phyloP scores from a whole-genome alignment of 2,329 filamentous ascomycete genomes.

The Gremmenia infestans region DNA sequence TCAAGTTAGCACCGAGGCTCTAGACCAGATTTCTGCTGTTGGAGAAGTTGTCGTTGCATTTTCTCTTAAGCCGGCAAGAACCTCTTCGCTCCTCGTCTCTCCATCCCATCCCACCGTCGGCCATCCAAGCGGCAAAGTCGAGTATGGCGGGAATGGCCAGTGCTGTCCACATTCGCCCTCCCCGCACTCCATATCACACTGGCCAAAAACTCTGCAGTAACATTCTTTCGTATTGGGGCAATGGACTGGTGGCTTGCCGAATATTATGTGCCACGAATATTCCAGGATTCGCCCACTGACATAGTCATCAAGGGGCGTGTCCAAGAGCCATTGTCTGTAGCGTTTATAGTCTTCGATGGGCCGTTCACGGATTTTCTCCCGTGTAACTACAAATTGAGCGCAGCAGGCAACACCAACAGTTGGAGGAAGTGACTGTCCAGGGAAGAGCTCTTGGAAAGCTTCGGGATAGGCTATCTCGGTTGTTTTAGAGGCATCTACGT shows the following conservation, averaged over 20 bases:
- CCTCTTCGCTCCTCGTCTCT: conserved; percentile 29
- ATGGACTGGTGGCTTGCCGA: conserved; percentile 50
- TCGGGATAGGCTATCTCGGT: conserved; percentile 38
- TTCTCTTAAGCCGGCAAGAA: background rate
- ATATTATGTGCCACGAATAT: conserved; percentile 61
- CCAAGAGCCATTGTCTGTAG: conserved; percentile 54
- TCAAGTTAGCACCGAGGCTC: too few relatives aligned
- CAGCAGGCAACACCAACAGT: conserved; percentile 53
- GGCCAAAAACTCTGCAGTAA: conserved; percentile 62
- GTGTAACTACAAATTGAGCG: conserved; percentile 57
- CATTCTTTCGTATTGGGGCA: conserved; percentile 58
- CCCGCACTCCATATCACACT: conserved; percentile 45
- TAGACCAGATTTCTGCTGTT: too few relatives aligned
- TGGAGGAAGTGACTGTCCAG: conserved; percentile 40
- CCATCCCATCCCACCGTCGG: conserved; percentile 50
- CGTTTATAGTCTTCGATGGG: conserved; percentile 48
- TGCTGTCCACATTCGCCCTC: conserved; percentile 48
- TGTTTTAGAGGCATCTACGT: conserved; percentile 34
- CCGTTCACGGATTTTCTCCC: conserved; percentile 43
- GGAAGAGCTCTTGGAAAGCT: conserved; percentile 40
- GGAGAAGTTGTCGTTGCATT: too few relatives aligned
- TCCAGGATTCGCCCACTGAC: conserved; percentile 55
- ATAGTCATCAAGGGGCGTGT: conserved; percentile 48
- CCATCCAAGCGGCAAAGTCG: conserved; percentile 57
- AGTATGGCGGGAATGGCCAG: conserved; percentile 54